Conservation (phyloP, 2,329 filamentous ascomycete genomes). For the Xylariaceae sp. region DNA sequence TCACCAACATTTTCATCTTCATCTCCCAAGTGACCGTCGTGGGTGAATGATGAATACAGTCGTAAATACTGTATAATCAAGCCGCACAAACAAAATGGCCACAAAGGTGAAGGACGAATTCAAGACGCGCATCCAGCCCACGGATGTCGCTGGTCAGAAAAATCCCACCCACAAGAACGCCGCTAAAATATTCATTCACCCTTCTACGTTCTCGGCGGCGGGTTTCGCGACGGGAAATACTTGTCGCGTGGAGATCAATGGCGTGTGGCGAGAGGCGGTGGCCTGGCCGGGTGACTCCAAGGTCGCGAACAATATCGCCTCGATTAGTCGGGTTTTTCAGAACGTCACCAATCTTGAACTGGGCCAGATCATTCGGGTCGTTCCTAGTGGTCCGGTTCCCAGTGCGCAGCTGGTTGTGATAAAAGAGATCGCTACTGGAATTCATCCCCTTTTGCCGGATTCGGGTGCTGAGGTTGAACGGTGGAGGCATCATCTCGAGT, state of each 20-base stretch:
- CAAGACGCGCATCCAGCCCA: slow-evolving; percentile 32
- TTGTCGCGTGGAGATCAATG: slow-evolving; percentile 37
- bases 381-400: slow-evolving; percentile 49
- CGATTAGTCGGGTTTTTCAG: slow-evolving; percentile 69
- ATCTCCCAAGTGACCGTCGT: neutral
- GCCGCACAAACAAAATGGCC: slow-evolving; percentile 11
- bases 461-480: slow-evolving; percentile 28
- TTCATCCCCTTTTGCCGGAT: slow-evolving; percentile 26
- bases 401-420: slow-evolving; percentile 56
- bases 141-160: slow-evolving; percentile 29
- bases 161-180: slow-evolving; percentile 32
- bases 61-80: neutral
- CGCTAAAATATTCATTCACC: slow-evolving; percentile 33
- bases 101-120: slow-evolving; percentile 26
- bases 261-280: slow-evolving; percentile 40
- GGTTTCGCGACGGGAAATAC: slow-evolving; percentile 28
- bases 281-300: slow-evolving; percentile 50
- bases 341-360: slow-evolving; percentile 68
- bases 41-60: neutral
- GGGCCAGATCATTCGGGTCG: slow-evolving; percentile 58
- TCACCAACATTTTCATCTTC: neutral
- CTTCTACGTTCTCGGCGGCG: slow-evolving; percentile 27
- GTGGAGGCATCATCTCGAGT: slow-evolving; percentile 29
- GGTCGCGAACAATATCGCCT: slow-evolving; percentile 60
- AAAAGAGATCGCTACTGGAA: slow-evolving; percentile 48